phyloP scores from a whole-genome alignment of 176 grass and related monocot species.

The Zoysia pacifica region DNA sequence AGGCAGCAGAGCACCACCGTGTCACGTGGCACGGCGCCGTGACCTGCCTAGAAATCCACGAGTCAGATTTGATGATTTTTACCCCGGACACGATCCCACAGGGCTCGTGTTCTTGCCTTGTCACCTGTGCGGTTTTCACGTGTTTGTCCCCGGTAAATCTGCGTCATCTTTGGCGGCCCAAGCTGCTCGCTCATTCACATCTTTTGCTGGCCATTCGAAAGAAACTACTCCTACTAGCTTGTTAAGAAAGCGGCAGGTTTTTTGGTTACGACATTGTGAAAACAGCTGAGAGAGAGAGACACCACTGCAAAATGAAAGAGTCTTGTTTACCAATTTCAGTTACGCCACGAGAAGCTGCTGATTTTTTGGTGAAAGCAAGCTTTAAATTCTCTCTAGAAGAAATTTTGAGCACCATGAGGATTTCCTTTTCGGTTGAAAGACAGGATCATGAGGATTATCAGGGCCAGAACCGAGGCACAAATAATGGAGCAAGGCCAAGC shows the following conservation, averaged over 20 bases:
- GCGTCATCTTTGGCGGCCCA: background rate
- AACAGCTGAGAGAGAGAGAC: background rate
- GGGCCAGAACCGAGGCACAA: background rate
- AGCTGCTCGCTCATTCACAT: background rate
- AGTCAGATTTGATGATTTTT: constrained; percentile 22
- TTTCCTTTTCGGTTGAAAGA: background rate
- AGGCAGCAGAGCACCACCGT: background rate
- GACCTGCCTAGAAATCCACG: background rate
- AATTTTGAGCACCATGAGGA: too few species aligned
- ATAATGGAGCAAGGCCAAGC: constrained; percentile 11
- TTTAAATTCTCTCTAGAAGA: background rate
- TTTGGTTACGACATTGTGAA: background rate
- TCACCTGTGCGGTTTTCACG: constrained; percentile 41
- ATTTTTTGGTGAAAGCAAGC: background rate
- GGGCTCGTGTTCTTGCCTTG: constrained; percentile 30
- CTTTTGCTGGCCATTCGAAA: background rate
- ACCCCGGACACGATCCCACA: constrained; percentile 43
- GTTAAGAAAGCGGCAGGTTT: too few species aligned
- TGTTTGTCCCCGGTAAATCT: constrained; percentile 16
- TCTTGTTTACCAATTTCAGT: background rate
- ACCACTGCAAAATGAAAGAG: background rate
- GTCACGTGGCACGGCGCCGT: constrained; percentile 42
- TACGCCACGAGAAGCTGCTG: background rate
- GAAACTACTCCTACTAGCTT: too few species aligned
- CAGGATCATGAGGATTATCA: background rate